Evolutionary conservation across 768 basidiomycete genomes (phyloP).

Genomic region (Amanita subjunquillea): DNA sequence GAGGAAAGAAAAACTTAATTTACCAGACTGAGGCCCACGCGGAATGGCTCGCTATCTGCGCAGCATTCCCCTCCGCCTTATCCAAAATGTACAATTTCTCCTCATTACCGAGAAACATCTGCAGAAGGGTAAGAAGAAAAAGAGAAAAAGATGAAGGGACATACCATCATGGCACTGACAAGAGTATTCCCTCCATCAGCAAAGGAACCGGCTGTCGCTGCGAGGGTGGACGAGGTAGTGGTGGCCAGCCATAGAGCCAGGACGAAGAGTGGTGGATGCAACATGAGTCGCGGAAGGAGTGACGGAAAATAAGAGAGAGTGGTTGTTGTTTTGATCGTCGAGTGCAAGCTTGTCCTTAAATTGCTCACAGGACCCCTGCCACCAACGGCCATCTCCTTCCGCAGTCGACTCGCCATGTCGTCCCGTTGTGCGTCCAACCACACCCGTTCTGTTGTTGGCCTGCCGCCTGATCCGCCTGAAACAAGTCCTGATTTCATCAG

Average conservation of each 20-base stretch:
- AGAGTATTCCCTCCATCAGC: constrained; percentile 23
- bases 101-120: constrained; percentile 62
- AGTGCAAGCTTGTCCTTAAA: background rate
- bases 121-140: background rate
- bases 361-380: background rate
- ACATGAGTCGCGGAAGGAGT: background rate
- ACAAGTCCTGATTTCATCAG: no score
- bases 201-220: constrained; percentile 23
- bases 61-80: constrained; percentile 65
- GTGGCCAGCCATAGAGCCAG: constrained; percentile 17
- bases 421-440: no score
- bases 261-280: constrained; percentile 10
- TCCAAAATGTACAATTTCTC: constrained; percentile 72
- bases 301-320: background rate
- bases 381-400: background rate
- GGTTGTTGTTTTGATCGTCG: background rate
- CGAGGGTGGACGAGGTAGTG: constrained; percentile 13
- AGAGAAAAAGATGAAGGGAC: background rate
- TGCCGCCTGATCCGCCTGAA: no score
- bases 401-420: no score
- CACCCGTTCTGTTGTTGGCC: no score
- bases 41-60: constrained; percentile 45
- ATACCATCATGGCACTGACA: constrained; percentile 31
- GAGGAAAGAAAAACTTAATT: background rate
- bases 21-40: constrained; percentile 38